These are phyloP conservation scores for Boletus patriciae DNA, from an alignment of 768 basidiomycete genomes.

Conservation along the genomic window DNA sequence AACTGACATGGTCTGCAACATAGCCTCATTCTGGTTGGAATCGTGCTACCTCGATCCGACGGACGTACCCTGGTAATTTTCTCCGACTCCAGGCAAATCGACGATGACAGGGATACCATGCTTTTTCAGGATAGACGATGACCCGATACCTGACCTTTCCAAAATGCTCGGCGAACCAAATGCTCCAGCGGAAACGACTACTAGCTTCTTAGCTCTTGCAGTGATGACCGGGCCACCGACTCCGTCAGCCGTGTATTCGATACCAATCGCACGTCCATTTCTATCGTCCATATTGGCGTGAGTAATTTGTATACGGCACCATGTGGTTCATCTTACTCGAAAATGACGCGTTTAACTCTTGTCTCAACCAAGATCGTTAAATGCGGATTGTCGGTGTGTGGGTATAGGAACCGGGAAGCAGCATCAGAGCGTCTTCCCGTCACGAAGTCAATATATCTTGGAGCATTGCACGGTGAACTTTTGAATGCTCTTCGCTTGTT, in stretches of 20 bases:
- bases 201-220: neutral
- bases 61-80: slow-evolving; percentile 5
- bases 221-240: neutral
- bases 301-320: neutral
- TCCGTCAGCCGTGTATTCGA: neutral
- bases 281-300: neutral
- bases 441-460: slow-evolving; percentile 1
- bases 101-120: neutral
- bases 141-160: slow-evolving; percentile 9
- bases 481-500: too few relatives aligned
- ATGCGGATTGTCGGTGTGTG: neutral
- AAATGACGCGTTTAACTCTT: slow-evolving; percentile 1
- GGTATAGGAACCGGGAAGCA: slow-evolving; percentile 2
- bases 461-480: too few relatives aligned
- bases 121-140: neutral
- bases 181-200: slow-evolving; percentile 2
- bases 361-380: neutral
- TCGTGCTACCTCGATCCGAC: neutral
- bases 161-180: slow-evolving; percentile 6
- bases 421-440: slow-evolving; percentile 4
- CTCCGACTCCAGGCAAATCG: slow-evolving; percentile 7
- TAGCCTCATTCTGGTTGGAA: neutral
- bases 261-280: neutral
- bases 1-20: neutral
- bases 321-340: neutral